Conservation (phyloP, 2,329 filamentous ascomycete species). For the Colletotrichum sp. region DNA sequence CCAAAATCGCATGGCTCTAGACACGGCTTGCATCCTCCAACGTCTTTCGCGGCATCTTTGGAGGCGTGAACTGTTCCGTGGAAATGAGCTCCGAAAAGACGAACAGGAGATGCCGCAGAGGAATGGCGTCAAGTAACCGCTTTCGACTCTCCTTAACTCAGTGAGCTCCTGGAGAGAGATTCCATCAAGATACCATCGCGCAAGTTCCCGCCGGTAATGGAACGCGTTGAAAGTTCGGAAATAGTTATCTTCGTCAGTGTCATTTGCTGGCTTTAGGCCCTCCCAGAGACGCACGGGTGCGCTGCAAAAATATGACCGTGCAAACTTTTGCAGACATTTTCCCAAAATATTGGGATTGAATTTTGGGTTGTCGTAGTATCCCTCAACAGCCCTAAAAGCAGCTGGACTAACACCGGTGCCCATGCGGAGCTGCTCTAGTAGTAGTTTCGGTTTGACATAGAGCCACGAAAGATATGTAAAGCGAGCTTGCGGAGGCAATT, state of each 20-base stretch:
- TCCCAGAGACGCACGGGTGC: too few species aligned
- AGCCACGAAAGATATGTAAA: not conserved
- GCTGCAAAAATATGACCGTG: not conserved
- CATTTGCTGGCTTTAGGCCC: too few species aligned
- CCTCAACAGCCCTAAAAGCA: not conserved
- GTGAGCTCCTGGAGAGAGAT: not conserved
- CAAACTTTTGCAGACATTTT: not conserved
- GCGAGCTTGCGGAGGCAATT: not conserved
- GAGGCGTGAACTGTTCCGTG: too few species aligned
- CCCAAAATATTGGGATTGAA: too few species aligned
- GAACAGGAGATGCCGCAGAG: not conserved
- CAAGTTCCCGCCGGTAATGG: not conserved
- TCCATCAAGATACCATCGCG: not conserved
- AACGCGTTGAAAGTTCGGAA: too few species aligned
- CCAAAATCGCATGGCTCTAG: not conserved
- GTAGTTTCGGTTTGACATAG: rapidly evolving
- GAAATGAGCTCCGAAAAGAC: too few species aligned
- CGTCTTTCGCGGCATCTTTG: not conserved
- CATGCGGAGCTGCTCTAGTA: not conserved
- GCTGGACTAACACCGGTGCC: not conserved
- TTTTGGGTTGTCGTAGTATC: not conserved
- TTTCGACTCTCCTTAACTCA: not conserved
- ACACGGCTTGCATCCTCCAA: not conserved
- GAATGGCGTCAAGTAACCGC: not conserved
- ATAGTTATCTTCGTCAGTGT: too few species aligned